Conservation (phyloP, 2,329 filamentous ascomycete species). For the Colletotrichum cereale region DNA sequence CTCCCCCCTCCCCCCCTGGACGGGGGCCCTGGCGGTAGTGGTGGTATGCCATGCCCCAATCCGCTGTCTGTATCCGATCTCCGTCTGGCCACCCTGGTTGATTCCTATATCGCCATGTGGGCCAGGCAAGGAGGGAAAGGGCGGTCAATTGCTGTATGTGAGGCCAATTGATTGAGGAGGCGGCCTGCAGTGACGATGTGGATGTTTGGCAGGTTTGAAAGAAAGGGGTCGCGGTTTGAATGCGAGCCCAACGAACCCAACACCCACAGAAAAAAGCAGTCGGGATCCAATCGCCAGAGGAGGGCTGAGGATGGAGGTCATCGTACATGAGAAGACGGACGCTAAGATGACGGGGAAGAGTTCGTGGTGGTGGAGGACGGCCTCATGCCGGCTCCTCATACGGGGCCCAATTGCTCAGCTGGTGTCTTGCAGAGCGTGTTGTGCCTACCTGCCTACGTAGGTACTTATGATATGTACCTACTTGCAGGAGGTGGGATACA, state of each 20-base stretch:
- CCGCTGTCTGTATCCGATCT: constrained; percentile 17
- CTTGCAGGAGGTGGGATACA: not conserved
- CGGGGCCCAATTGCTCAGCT: not conserved
- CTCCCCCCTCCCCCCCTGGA: too few relatives aligned
- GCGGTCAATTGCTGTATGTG: constrained; percentile 33
- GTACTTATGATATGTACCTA: not conserved
- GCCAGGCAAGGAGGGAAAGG: constrained; percentile 27
- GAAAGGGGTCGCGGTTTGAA: constrained; percentile 1
- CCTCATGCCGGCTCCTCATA: constrained; percentile 16
- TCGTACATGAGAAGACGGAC: constrained; percentile 22
- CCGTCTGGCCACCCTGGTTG: constrained; percentile 13
- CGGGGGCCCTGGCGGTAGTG: not conserved
- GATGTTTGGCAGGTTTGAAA: constrained; percentile 29
- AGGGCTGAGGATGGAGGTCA: constrained; percentile 21
- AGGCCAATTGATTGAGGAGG: constrained; percentile 19
- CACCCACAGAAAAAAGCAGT: constrained; percentile 12
- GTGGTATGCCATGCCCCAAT: constrained; percentile 6
- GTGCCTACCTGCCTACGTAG: not conserved
- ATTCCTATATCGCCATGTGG: constrained; percentile 12
- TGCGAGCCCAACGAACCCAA: constrained; percentile 39
- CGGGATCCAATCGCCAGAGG: constrained; percentile 26
- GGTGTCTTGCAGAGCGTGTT: not conserved
- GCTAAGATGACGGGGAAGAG: constrained; percentile 16
- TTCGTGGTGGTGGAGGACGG: constrained; percentile 32
- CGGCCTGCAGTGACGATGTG: constrained; percentile 26